Evolutionary conservation across 2,329 filamentous ascomycete genomes (phyloP).

Genomic region (Rhynchosporium secalis): DNA sequence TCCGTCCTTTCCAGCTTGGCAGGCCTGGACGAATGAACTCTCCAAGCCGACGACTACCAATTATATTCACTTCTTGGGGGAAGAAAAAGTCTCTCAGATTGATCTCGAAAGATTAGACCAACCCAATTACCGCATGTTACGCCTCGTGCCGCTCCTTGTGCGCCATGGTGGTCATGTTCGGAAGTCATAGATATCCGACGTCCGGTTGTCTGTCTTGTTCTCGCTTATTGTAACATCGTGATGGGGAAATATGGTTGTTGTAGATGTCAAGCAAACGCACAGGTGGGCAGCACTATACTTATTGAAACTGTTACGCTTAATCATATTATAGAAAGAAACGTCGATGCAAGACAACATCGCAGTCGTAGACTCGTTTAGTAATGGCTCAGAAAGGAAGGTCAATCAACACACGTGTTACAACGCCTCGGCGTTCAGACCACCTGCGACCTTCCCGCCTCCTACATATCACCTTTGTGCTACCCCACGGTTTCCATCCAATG

Average conservation of each 20-base stretch:
- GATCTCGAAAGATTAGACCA: too few species aligned
- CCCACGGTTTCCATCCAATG: not conserved
- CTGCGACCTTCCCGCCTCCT: not conserved
- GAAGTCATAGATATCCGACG: not conserved
- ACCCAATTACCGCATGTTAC: not conserved
- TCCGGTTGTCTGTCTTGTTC: not conserved
- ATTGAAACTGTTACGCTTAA: too few species aligned
- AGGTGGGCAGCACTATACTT: too few species aligned
- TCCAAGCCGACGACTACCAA: too few species aligned
- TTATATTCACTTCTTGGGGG: too few species aligned
- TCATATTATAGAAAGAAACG: too few species aligned
- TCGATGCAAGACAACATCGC: too few species aligned
- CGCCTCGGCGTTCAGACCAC: not conserved
- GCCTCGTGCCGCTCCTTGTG: constrained; percentile 6
- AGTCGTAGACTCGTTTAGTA: too few species aligned
- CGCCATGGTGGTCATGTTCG: constrained; percentile 1
- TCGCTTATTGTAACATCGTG: not conserved
- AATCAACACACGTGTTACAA: not conserved
- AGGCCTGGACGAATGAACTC: too few species aligned
- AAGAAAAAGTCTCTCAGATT: too few species aligned
- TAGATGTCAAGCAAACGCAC: not conserved
- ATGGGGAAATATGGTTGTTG: not conserved
- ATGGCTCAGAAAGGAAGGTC: too few species aligned
- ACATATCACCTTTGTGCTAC: not conserved
- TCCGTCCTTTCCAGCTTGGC: constrained; percentile 7